Evolutionary conservation across 768 basidiomycete genomes (phyloP).

Genomic region (Kwoniella pini): DNA sequence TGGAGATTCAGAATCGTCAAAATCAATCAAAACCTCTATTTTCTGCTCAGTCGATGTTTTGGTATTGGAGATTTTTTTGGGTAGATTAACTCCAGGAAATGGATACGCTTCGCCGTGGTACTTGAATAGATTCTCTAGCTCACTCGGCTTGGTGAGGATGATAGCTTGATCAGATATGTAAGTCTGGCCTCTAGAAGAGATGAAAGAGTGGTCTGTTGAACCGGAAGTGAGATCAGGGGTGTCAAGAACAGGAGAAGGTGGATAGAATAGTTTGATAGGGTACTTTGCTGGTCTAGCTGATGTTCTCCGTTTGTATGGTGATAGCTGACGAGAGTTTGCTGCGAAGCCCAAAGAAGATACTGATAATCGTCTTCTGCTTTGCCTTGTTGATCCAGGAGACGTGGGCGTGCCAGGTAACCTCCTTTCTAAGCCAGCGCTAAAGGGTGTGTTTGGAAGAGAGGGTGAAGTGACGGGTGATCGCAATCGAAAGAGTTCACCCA

Average conservation of each 20-base stretch:
- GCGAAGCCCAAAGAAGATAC: no score
- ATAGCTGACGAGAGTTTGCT: no score
- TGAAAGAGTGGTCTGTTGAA: background rate
- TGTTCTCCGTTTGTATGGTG: background rate
- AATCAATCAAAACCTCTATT: background rate
- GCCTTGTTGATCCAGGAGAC: background rate
- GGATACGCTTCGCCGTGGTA: conserved; percentile 2
- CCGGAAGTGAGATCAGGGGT: conserved; percentile 18
- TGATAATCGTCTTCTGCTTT: no score
- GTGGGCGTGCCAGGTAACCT: background rate
- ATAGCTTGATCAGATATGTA: background rate
- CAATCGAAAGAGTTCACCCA: background rate
- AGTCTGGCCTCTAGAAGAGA: background rate
- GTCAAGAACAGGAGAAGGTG: conserved; percentile 1
- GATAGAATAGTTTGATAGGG: background rate
- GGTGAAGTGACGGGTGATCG: background rate
- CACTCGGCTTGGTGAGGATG: background rate
- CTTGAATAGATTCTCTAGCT: conserved; percentile 1
- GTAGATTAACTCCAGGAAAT: background rate
- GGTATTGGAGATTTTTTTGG: background rate
- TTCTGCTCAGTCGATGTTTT: background rate
- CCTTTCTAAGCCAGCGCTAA: no score
- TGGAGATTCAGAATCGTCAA: background rate
- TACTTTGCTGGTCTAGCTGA: background rate
- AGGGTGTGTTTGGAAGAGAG: background rate